phyloP scores from a whole-genome alignment of 768 basidiomycete species.

The Russula earlei region DNA sequence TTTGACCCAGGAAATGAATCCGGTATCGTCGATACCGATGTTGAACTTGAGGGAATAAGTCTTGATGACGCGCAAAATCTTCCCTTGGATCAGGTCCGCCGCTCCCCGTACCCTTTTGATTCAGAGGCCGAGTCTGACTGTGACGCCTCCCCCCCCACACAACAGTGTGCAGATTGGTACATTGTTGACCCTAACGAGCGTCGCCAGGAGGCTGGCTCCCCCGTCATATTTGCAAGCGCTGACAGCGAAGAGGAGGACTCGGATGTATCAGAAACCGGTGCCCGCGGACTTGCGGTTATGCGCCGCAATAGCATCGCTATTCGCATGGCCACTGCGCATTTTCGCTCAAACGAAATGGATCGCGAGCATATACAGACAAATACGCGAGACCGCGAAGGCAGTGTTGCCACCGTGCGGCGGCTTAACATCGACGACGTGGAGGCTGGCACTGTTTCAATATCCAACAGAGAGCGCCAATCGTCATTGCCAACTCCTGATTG shows the following conservation, averaged over 20 bases:
- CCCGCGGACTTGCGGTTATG: conserved; percentile 6
- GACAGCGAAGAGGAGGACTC: conserved; percentile 10
- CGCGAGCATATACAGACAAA: neutral
- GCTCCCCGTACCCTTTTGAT: neutral
- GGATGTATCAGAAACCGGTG: conserved; percentile 11
- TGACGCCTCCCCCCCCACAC: neutral
- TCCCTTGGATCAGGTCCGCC: conserved; percentile 4
- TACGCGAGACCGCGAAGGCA: conserved; percentile 9
- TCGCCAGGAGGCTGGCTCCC: conserved; percentile 12
- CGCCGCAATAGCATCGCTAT: conserved; percentile 15
- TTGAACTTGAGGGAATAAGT: conserved; percentile 13
- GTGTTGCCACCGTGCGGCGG: conserved; percentile 9
- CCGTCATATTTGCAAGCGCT: conserved; percentile 9
- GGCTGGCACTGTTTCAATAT: neutral
- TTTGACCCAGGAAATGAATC: conserved; percentile 10
- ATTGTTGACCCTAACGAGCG: conserved; percentile 10
- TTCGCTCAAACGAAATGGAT: neutral
- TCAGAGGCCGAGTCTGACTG: neutral
- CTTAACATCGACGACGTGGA: neutral
- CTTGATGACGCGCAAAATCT: conserved; percentile 3
- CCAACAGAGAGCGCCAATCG: conserved; percentile 4
- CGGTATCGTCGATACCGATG: conserved; percentile 17
- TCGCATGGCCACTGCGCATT: conserved; percentile 3
- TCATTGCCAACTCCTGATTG: conserved; percentile 10
- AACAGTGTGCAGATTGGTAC: conserved; percentile 11